Evolutionary conservation across 768 basidiomycete species (phyloP).

Genomic region (Fomitopsis serialis): DNA sequence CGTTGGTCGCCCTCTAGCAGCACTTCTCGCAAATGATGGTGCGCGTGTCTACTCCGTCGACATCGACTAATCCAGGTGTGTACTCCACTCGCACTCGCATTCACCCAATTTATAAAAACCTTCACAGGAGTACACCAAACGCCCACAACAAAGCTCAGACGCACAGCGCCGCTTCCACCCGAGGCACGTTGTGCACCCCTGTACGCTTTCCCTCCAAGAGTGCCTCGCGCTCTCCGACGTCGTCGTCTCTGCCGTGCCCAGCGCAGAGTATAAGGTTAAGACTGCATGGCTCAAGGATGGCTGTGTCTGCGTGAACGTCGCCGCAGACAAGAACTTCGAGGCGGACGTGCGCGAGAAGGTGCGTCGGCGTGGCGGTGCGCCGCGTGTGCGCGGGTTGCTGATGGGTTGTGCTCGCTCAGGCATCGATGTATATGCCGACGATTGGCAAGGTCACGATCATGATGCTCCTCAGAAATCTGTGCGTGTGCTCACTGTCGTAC

Average conservation of each 20-base stretch:
- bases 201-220: conserved; percentile 63
- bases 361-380: conserved; percentile 11
- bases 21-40: conserved; percentile 92
- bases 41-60: conserved; percentile 94
- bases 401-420: conserved; percentile 39
- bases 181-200: conserved; percentile 75
- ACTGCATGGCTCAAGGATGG: conserved; percentile 91
- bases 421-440: conserved; percentile 89
- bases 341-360: conserved; percentile 90
- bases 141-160: conserved; percentile 48
- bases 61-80: conserved; percentile 82
- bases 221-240: conserved; percentile 86
- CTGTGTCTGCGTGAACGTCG: conserved; percentile 89
- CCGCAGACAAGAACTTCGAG: conserved; percentile 96
- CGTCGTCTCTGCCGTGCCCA: conserved; percentile 92
- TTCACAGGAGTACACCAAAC: conserved; percentile 89
- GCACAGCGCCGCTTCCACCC: conserved; percentile 64
- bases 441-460: conserved; percentile 98
- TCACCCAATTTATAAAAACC: too few relatives aligned
- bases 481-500: conserved; percentile 27
- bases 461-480: conserved; percentile 97
- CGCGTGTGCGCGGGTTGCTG: neutral
- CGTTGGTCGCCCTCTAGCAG: conserved; percentile 94
- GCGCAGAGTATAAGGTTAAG: conserved; percentile 77
- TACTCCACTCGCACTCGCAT: neutral